Evolutionary conservation across 2,329 filamentous ascomycete species (phyloP).

Genomic region (Clonostachys rhizophaga): DNA sequence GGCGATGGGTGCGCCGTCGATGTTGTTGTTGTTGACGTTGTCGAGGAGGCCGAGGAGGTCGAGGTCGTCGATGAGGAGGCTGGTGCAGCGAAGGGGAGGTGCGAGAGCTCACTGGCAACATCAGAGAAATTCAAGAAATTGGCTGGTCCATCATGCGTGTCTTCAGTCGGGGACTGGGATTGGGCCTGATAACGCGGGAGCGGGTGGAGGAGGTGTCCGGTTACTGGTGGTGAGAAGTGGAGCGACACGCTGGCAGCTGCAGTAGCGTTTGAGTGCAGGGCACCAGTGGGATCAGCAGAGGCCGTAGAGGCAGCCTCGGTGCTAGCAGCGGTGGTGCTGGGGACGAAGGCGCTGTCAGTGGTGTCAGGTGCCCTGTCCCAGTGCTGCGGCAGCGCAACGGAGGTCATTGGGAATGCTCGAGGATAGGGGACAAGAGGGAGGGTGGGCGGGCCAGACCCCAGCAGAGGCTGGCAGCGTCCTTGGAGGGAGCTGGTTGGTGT

Average conservation of each 20-base stretch:
- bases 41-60: conserved; percentile 3
- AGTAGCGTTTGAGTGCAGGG: too few relatives aligned
- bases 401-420: too few relatives aligned
- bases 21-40: conserved; percentile 12
- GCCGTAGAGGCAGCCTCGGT: too few relatives aligned
- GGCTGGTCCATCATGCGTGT: not conserved
- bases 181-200: not conserved
- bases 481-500: too few relatives aligned
- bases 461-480: too few relatives aligned
- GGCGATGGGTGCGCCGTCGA: conserved; percentile 6
- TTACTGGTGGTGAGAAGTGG: not conserved
- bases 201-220: not conserved
- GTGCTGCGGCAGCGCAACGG: too few relatives aligned
- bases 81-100: conserved; percentile 16
- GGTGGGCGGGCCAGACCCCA: too few relatives aligned
- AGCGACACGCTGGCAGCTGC: not conserved
- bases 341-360: not conserved
- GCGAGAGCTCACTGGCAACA: conserved; percentile 31
- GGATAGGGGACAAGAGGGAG: too few relatives aligned
- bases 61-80: not conserved
- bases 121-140: conserved; percentile 32
- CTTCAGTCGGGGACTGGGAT: not conserved
- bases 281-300: too few relatives aligned
- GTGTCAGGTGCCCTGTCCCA: not conserved
- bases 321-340: too few relatives aligned